Evolutionary conservation across 768 basidiomycete species (phyloP).

Genomic region (Agaricus sinodeliciosus): DNA sequence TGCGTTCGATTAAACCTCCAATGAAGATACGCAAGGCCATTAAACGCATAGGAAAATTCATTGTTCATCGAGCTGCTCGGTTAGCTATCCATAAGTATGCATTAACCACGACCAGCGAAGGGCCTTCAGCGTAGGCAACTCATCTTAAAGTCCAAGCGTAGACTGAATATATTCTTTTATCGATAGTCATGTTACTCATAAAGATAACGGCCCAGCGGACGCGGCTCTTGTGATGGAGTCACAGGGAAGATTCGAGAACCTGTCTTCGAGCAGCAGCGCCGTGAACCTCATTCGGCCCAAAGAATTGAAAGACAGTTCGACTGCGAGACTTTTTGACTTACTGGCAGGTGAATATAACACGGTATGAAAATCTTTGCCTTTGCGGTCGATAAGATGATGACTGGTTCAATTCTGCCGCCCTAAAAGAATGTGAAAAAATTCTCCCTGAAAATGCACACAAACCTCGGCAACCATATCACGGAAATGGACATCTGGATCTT

Average conservation of each 20-base stretch:
- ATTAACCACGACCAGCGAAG: too few relatives aligned
- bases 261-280: background rate
- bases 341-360: background rate
- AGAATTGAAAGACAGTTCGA: background rate
- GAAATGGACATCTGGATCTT: background rate
- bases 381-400: background rate
- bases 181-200: background rate
- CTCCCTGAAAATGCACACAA: too few relatives aligned
- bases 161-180: background rate
- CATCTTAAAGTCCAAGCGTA: background rate
- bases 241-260: background rate
- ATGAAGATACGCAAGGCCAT: background rate
- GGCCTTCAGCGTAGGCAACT: background rate
- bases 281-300: background rate
- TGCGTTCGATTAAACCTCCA: background rate
- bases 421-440: background rate
- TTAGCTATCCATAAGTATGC: too few relatives aligned
- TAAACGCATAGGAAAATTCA: too few relatives aligned
- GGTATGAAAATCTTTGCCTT: background rate
- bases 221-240: background rate
- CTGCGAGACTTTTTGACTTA: background rate
- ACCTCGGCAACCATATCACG: too few relatives aligned
- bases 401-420: background rate
- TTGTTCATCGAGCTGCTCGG: too few relatives aligned
- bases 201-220: background rate